Conservation (phyloP, 2,329 filamentous ascomycete species). For the Epicoccum sorghinum region DNA sequence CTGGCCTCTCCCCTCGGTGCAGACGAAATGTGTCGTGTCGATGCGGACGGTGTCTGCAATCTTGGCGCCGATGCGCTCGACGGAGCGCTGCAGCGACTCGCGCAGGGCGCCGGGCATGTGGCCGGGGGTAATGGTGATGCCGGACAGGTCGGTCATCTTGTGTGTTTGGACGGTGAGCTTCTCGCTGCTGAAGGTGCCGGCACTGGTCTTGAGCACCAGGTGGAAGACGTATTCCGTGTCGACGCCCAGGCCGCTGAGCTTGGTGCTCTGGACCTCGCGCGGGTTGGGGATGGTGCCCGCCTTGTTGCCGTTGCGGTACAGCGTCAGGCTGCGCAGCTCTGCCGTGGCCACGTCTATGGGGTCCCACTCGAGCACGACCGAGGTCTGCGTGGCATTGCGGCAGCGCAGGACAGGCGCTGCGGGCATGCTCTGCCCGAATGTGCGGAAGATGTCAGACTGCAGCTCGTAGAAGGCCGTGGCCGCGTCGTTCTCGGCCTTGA, state of each 20-base stretch:
- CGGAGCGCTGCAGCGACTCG: slow-evolving; percentile 74
- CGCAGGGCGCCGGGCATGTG: slow-evolving; percentile 75
- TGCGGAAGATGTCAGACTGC: slow-evolving; percentile 85
- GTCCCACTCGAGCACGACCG: slow-evolving; percentile 97
- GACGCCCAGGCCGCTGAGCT: slow-evolving; percentile 94
- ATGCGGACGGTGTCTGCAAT: slow-evolving; percentile 89
- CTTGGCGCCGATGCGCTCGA: slow-evolving; percentile 91
- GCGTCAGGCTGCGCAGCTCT: slow-evolving; percentile 83
- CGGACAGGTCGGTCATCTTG: slow-evolving; percentile 97
- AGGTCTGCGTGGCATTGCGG: slow-evolving; percentile 98
- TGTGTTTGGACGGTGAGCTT: slow-evolving; percentile 87
- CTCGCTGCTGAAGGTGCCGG: slow-evolving; percentile 84
- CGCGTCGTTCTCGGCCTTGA: slow-evolving; percentile 74
- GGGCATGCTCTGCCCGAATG: slow-evolving; percentile 83
- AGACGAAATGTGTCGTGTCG: slow-evolving; percentile 98
- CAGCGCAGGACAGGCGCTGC: slow-evolving; percentile 80
- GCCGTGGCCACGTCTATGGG: slow-evolving; percentile 91
- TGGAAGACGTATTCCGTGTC: slow-evolving; percentile 97
- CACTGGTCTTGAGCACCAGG: slow-evolving; percentile 85
- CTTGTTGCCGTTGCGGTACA: slow-evolving; percentile 96
- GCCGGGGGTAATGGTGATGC: slow-evolving; percentile 92
- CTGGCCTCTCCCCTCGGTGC: slow-evolving; percentile 86
- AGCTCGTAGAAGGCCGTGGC: slow-evolving; percentile 79
- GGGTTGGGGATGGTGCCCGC: slow-evolving; percentile 92
- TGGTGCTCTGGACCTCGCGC: slow-evolving; percentile 87